A percentile compares a stretch with the other conserved stretches of the same genome.
These are phyloP conservation scores for Lepidium africanum DNA, from an alignment of 345 rosid genomes.

Conservation along the genomic window DNA sequence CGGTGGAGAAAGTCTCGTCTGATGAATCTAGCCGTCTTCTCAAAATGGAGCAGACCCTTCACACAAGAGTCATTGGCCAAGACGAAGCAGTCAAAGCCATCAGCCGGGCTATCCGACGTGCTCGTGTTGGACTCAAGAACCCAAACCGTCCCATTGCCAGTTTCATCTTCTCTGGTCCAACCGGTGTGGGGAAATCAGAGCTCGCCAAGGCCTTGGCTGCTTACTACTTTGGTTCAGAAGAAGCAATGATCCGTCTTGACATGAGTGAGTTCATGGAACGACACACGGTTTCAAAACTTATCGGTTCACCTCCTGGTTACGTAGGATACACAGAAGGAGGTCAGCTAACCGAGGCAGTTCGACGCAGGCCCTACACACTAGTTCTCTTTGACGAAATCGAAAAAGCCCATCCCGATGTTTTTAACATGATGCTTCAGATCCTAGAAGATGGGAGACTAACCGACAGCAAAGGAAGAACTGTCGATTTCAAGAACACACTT, in stretches of 20 bases:
- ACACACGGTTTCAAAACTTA: conserved; percentile 93
- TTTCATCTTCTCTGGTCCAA: conserved; percentile 99
- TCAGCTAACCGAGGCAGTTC: conserved; percentile 91
- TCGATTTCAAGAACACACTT: conserved; percentile 95
- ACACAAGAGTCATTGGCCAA: conserved; percentile 88
- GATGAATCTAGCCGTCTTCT: conserved; percentile 95
- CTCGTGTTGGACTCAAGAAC: conserved; percentile 96
- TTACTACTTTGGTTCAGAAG: conserved; percentile 95
- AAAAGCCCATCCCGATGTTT: conserved; percentile 97
- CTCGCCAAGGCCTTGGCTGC: conserved; percentile 94
- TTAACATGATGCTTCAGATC: conserved; percentile 99
- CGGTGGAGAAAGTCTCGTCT: conserved; percentile 92
- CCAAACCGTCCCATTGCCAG: conserved; percentile 96
- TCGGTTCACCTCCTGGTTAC: conserved; percentile 98
- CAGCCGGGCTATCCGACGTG: conserved; percentile 93
- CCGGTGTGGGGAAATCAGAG: conserved; percentile 99
- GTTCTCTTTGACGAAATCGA: conserved; percentile 96
- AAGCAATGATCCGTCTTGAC: conserved; percentile 94
- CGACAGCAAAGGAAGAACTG: conserved; percentile 97
- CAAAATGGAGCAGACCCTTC: conserved; percentile 94
- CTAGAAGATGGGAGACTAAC: conserved; percentile 97
- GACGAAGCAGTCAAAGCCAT: conserved; percentile 97
- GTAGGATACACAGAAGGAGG: conserved; percentile 99
- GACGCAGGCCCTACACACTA: conserved; percentile 90
- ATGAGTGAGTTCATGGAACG: conserved; percentile 99